Evolutionary conservation across 2,329 filamentous ascomycete species (phyloP).

Genomic region (Lachnellula hyalina): DNA sequence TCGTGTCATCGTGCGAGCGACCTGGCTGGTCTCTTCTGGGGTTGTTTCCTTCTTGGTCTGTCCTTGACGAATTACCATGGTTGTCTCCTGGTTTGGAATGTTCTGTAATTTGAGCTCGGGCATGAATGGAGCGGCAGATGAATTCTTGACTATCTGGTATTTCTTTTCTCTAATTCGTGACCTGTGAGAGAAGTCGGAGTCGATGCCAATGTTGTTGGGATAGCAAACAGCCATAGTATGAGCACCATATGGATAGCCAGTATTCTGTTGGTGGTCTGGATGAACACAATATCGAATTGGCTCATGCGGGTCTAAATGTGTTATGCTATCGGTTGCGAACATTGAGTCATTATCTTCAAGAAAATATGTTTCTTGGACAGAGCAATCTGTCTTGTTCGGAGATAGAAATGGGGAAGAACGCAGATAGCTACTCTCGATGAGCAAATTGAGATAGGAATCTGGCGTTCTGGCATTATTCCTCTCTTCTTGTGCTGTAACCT

Average conservation of each 20-base stretch:
- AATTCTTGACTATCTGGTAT: neutral
- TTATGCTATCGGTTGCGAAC: neutral
- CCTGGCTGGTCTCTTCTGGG: conserved; percentile 15
- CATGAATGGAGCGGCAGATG: neutral
- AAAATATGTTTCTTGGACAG: neutral
- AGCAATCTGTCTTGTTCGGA: neutral
- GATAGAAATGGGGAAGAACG: neutral
- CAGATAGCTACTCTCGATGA: conserved; percentile 5
- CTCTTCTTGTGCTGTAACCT: neutral
- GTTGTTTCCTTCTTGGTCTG: neutral
- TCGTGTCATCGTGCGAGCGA: conserved; percentile 21
- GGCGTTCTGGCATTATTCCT: conserved; percentile 5
- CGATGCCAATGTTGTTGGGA: conserved; percentile 7
- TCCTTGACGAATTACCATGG: neutral
- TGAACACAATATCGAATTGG: neutral
- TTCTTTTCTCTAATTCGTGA: conserved; percentile 5
- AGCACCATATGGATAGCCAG: neutral
- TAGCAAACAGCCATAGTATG: conserved; percentile 2
- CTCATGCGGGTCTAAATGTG: neutral
- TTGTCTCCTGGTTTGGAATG: neutral
- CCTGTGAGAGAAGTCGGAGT: conserved; percentile 4
- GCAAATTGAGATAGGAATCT: conserved; percentile 16
- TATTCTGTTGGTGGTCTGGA: neutral
- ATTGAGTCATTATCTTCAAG: neutral
- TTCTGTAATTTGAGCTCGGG: neutral